Base-by-base conservation (phyloP, 768 basidiomycete genomes). In the Termitomyces bulborhizus region DNA sequence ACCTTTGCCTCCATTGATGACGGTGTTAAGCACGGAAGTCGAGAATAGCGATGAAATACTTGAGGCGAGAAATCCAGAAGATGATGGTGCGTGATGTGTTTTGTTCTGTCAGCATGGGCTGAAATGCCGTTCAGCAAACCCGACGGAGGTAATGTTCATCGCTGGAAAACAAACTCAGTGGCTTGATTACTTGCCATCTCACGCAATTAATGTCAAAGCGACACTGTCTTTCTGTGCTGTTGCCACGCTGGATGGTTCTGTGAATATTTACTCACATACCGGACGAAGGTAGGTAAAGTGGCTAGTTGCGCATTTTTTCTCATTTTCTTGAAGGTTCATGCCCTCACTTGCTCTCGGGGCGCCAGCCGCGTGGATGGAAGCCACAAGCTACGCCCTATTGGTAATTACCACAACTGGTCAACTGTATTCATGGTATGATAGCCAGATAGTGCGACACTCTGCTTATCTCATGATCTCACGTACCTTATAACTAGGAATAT, bases 181-280 rank as follows among this genome's bases (percentile, higher is more conserved):
- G 93, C 69, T 95, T 43, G 95, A 98, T 69, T 98, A 90, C 69
- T 63, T 96, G 7, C 83, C 89, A 1, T 82, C 80, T 2, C 85
- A 88, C 26, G 83, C 82, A n/a, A 66, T 95, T 15, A 73, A 76
- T 1, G 64, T 90, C 46, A 83, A 84, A 4, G 84, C 84, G 0
- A 86, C 91, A 0, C 64, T 68, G 12, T 64, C 63, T 2, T 93
- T 90, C 65, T 86, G 85, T 61, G 94, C 90, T 6, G 89, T 82
- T 4, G 89, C 84, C 0, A 78, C 82, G 72, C 79, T 86, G 58
- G 93, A 97, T 66, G 91, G 90, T 0, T 79, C 77, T 3, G 71
- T 98, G n/a, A 81, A 78, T 58, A 82, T 96, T 9, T 98, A 98
- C 70, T 89, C 93, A 3, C 79, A 79, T 46, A 85, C 85, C 0